These are phyloP conservation scores for Lagenidium giganteum DNA, from an alignment of 352 stramenopile species.

Conservation along the genomic window DNA sequence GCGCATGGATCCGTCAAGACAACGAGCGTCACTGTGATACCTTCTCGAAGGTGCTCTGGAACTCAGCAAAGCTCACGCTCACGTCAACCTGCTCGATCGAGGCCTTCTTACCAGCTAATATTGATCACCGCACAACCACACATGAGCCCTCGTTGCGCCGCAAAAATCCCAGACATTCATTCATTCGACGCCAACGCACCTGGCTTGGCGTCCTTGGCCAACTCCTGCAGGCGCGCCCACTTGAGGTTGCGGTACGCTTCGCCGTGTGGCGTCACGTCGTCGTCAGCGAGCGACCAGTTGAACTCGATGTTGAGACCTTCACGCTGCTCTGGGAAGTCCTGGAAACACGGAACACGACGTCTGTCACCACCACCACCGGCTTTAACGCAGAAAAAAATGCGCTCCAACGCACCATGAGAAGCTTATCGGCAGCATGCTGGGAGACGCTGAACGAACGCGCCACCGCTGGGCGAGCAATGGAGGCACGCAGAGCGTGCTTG, in stretches of 20 bases:
- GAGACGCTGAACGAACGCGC: conserved; percentile 38
- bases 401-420: conserved; percentile 48
- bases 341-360: conserved; percentile 4
- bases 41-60: conserved; percentile 59
- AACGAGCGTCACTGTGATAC: conserved; percentile 1
- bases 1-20: neutral
- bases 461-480: conserved; percentile 19
- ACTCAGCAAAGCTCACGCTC: conserved; percentile 58
- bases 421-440: conserved; percentile 71
- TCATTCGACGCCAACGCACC: conserved; percentile 15
- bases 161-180: too few species aligned
- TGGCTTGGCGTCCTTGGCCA: conserved; percentile 61
- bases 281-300: conserved; percentile 79
- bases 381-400: neutral
- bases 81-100: conserved; percentile 61
- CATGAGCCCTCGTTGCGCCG: too few species aligned
- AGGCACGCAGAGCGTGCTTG: conserved; percentile 34
- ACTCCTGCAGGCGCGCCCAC: conserved; percentile 54
- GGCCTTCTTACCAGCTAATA: conserved; percentile 47
- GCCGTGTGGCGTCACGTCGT: conserved; percentile 76
- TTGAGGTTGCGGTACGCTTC: conserved; percentile 76
- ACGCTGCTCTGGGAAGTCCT: conserved; percentile 75
- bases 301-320: conserved; percentile 83
- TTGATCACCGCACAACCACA: neutral
- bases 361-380: neutral